Conservation (phyloP, 371 early-diverging fungal species). For the Mycotypha africana region DNA sequence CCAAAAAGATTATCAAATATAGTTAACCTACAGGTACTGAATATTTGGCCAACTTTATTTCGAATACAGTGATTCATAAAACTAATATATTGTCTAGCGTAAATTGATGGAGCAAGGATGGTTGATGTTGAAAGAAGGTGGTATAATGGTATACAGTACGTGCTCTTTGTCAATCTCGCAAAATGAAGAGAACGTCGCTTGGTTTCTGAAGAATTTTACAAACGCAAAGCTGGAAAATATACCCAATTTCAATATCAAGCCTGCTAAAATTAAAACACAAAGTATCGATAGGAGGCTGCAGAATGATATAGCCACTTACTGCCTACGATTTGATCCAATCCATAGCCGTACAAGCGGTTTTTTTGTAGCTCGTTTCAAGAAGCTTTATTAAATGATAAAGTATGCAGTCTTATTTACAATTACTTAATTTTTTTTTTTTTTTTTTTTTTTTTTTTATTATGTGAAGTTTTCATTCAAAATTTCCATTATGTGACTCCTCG, state of each 20-base stretch:
- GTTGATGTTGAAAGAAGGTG: slow-evolving; percentile 59
- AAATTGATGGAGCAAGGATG: slow-evolving; percentile 69
- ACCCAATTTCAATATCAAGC: slow-evolving; percentile 24
- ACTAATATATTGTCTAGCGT: slow-evolving; percentile 26
- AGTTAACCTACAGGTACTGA: slow-evolving; percentile 32
- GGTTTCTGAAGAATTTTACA: slow-evolving; percentile 54
- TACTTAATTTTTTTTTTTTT: neutral
- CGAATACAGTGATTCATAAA: slow-evolving; percentile 4
- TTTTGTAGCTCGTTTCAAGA: slow-evolving; percentile 67
- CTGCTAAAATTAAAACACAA: slow-evolving; percentile 45
- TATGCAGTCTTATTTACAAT: too few species aligned
- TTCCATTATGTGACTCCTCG: too few species aligned
- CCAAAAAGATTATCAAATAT: slow-evolving; percentile 46
- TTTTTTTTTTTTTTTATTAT: slow-evolving; percentile 2
- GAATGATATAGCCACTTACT: slow-evolving; percentile 14
- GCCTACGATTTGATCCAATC: slow-evolving; percentile 63
- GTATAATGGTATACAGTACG: slow-evolving; percentile 84
- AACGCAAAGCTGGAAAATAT: slow-evolving; percentile 52
- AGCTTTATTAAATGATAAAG: slow-evolving; percentile 15
- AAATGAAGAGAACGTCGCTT: slow-evolving; percentile 77
- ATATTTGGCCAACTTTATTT: neutral
- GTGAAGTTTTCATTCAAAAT: too few species aligned
- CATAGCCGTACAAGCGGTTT: slow-evolving; percentile 68
- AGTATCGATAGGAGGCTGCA: slow-evolving; percentile 41
- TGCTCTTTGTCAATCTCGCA: slow-evolving; percentile 75